Evolutionary conservation across 176 grass and related monocot genomes (phyloP).

Genomic region (Poa pratensis): DNA sequence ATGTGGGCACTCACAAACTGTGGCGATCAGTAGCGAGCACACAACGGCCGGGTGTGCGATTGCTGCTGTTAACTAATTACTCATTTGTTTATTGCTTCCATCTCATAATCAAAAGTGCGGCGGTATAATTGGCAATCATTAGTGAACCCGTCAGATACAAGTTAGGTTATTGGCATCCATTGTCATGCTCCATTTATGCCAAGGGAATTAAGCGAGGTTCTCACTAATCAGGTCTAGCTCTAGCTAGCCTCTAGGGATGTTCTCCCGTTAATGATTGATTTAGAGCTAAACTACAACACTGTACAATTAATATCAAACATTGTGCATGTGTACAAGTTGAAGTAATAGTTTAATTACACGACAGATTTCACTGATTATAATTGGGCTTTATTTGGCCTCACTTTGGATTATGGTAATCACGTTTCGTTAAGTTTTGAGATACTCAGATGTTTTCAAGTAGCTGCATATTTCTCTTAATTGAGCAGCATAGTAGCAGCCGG

Average conservation of each 20-base stretch:
- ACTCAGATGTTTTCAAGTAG: background rate
- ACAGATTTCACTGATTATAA: background rate
- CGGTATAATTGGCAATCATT: slow-evolving; percentile 63
- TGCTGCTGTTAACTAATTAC: slow-evolving; percentile 47
- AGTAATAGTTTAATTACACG: background rate
- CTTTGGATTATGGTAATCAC: no score
- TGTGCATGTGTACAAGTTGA: background rate
- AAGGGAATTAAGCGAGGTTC: slow-evolving; percentile 44
- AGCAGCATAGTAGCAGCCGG: no score
- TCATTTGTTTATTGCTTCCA: slow-evolving; percentile 43
- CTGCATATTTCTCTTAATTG: no score
- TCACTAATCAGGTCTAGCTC: slow-evolving; percentile 30
- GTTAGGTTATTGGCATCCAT: slow-evolving; percentile 47
- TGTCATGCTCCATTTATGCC: slow-evolving; percentile 41
- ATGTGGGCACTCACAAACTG: slow-evolving; percentile 36
- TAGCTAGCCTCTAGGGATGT: slow-evolving; percentile 24
- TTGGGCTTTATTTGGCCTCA: background rate
- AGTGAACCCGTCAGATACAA: slow-evolving; percentile 39
- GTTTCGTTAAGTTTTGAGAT: background rate
- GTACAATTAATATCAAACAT: background rate
- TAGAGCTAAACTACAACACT: slow-evolving; percentile 9
- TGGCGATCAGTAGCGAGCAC: slow-evolving; percentile 41
- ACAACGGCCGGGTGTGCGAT: slow-evolving; percentile 17
- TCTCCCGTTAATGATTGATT: slow-evolving; percentile 57
- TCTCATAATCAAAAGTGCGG: slow-evolving; percentile 55